Evolutionary conservation across 2,329 filamentous ascomycete species (phyloP).

Genomic region (Pseudocercospora vitis): DNA sequence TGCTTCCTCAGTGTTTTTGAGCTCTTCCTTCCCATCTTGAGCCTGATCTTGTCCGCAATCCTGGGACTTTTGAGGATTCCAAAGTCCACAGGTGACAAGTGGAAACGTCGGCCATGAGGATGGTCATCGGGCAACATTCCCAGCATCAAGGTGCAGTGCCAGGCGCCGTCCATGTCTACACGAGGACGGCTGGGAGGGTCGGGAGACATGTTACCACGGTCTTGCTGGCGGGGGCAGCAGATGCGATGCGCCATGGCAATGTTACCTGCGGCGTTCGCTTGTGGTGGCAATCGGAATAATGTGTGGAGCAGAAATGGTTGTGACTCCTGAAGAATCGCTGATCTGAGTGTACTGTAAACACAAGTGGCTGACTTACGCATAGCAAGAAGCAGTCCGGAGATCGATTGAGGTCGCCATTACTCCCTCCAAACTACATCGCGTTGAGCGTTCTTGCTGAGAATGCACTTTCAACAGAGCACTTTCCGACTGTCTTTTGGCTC

Average conservation of each 20-base stretch:
- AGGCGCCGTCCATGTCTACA: constrained; percentile 9
- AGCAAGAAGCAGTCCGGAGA: neutral
- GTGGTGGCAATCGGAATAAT: neutral
- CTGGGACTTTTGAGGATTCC: constrained; percentile 17
- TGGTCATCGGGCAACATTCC: constrained; percentile 15
- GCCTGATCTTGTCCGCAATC: constrained; percentile 18
- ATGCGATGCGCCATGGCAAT: constrained; percentile 15
- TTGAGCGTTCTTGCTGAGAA: neutral
- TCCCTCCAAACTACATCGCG: neutral
- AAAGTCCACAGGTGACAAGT: constrained; percentile 16
- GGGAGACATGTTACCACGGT: constrained; percentile 2
- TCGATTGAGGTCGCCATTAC: neutral
- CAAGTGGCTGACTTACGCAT: neutral
- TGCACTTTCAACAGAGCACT: no score
- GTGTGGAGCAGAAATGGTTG: neutral
- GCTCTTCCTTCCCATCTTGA: constrained; percentile 23
- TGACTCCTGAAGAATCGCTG: neutral
- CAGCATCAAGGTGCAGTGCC: neutral
- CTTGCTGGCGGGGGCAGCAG: constrained; percentile 11
- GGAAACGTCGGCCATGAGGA: constrained; percentile 14
- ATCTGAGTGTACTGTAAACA: neutral
- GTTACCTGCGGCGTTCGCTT: neutral
- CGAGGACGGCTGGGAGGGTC: constrained; percentile 9
- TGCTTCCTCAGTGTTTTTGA: constrained; percentile 15
- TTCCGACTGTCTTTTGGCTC: no score